phyloP scores from a whole-genome alignment of 371 early-diverging fungal species.

The Rhizopus delemar region DNA sequence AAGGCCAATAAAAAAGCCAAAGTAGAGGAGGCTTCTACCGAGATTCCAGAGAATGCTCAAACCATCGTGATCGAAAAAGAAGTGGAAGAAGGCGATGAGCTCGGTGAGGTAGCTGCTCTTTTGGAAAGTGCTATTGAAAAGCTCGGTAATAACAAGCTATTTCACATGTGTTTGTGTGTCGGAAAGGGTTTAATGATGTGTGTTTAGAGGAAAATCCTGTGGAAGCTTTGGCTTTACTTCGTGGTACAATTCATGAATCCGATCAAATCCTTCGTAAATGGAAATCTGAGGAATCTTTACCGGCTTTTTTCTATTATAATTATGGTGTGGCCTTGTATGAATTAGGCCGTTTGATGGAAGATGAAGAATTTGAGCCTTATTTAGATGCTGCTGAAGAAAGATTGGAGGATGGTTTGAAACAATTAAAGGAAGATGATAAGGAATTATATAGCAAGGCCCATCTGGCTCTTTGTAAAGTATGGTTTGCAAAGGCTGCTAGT shows the following conservation, averaged over 20 bases:
- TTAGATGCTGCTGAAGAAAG: slow-evolving; percentile 52
- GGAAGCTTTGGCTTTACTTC: slow-evolving; percentile 44
- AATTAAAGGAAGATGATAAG: slow-evolving; percentile 13
- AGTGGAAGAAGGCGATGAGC: slow-evolving; percentile 56
- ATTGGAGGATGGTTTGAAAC: slow-evolving; percentile 28
- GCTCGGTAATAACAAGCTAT: slow-evolving; percentile 25
- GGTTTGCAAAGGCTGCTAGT: slow-evolving; percentile 44
- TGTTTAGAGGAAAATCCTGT: slow-evolving; percentile 27
- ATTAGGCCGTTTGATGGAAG: slow-evolving; percentile 43
- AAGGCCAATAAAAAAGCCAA: slow-evolving; percentile 44
- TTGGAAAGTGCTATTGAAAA: slow-evolving; percentile 48
- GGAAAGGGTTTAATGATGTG: too few species aligned
- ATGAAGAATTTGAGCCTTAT: slow-evolving; percentile 47
- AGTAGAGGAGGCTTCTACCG: slow-evolving; percentile 15
- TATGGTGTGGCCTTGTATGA: slow-evolving; percentile 63
- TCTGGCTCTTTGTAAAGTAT: slow-evolving; percentile 38
- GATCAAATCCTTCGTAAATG: slow-evolving; percentile 63
- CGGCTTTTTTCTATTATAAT: slow-evolving; percentile 53
- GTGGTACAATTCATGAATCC: slow-evolving; percentile 64
- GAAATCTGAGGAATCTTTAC: slow-evolving; percentile 29
- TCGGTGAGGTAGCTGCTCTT: slow-evolving; percentile 49
- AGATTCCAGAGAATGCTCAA: slow-evolving; percentile 43
- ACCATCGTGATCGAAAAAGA: slow-evolving; percentile 52
- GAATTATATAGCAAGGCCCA: slow-evolving; percentile 27
- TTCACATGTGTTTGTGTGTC: too few species aligned